phyloP scores from a whole-genome alignment of 2,329 filamentous ascomycete genomes.

The Pseudogymnoascus sp. region DNA sequence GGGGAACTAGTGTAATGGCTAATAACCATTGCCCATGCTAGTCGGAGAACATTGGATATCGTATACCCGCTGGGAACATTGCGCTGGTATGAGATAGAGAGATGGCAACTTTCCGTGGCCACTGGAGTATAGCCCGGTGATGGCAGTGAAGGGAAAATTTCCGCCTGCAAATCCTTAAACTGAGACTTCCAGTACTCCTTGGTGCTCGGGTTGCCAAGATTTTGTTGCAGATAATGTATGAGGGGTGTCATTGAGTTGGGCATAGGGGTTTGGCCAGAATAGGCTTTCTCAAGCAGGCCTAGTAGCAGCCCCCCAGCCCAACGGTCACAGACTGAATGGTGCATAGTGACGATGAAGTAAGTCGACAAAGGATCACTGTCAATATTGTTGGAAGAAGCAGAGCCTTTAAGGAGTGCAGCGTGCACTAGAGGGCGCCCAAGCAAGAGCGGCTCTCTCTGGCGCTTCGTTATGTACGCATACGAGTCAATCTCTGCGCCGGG shows the following conservation, averaged over 20 bases:
- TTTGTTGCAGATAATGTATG: neutral
- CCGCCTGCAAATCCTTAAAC: constrained; percentile 6
- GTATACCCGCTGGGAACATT: neutral
- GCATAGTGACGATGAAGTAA: constrained; percentile 28
- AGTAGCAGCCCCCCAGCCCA: constrained; percentile 41
- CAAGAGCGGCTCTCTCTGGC: neutral
- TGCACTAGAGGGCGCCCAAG: neutral
- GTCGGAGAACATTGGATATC: constrained; percentile 30
- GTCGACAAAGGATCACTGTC: neutral
- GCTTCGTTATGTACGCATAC: neutral
- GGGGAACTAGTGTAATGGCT: constrained; percentile 29
- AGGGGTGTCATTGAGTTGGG: neutral
- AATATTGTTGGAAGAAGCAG: neutral
- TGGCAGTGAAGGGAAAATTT: constrained; percentile 11
- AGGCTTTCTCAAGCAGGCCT: constrained; percentile 4
- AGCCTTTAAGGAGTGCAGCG: neutral
- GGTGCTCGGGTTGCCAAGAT: neutral
- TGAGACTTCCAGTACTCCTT: constrained; percentile 11
- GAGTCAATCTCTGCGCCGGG: neutral
- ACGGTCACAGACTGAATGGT: constrained; percentile 54
- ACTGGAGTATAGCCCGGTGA: constrained; percentile 9
- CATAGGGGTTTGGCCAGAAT: constrained; percentile 14
- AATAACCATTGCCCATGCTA: constrained; percentile 33
- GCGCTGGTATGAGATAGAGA: neutral
- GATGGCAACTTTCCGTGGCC: constrained; percentile 1